Percentiles rank a stretch among this genome's conserved stretches.
Evolutionary conservation across 352 stramenopile genomes (phyloP).

Genomic region (Peronospora farinosa): DNA sequence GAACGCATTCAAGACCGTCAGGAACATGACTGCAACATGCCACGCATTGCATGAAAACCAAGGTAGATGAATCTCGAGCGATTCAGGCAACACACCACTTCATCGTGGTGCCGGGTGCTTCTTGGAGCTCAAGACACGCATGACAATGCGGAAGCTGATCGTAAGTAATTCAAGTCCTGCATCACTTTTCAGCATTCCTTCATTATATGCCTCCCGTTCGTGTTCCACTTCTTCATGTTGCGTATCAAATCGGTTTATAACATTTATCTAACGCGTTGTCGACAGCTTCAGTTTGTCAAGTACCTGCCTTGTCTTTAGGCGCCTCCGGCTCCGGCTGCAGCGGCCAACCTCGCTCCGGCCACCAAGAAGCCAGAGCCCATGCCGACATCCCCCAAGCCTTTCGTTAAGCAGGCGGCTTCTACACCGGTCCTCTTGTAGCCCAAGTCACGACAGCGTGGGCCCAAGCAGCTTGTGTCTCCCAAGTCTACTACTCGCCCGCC

Average conservation of each 20-base stretch:
- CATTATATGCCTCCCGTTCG: slow-evolving; percentile 1
- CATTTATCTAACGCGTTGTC: slow-evolving; percentile 16
- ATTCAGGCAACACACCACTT: slow-evolving; percentile 6
- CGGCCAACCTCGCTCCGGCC: too few relatives aligned
- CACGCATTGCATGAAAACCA: slow-evolving; percentile 60
- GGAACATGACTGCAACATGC: slow-evolving; percentile 50
- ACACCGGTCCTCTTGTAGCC: slow-evolving; percentile 6
- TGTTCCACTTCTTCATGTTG: slow-evolving; percentile 23
- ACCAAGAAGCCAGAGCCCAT: slow-evolving; percentile 8
- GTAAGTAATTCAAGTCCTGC: slow-evolving; percentile 16
- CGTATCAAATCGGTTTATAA: slow-evolving; percentile 16
- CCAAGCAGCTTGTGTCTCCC: slow-evolving; percentile 18
- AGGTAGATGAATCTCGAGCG: slow-evolving; percentile 15
- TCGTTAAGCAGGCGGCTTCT: slow-evolving; percentile 7
- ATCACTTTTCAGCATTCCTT: slow-evolving; percentile 11
- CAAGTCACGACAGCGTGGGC: slow-evolving; percentile 5
- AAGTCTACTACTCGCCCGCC: slow-evolving; percentile 25
- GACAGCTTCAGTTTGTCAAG: slow-evolving; percentile 18
- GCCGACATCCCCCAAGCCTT: slow-evolving; percentile 2
- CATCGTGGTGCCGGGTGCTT: neutral
- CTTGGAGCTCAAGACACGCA: slow-evolving; percentile 9
- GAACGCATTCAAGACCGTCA: slow-evolving; percentile 60
- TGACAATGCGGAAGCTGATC: slow-evolving; percentile 10
- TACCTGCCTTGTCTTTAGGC: slow-evolving; percentile 10
- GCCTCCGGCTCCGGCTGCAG: neutral